Base-by-base conservation (phyloP, 352 stramenopile genomes). In the Pythium brachiatum region DNA sequence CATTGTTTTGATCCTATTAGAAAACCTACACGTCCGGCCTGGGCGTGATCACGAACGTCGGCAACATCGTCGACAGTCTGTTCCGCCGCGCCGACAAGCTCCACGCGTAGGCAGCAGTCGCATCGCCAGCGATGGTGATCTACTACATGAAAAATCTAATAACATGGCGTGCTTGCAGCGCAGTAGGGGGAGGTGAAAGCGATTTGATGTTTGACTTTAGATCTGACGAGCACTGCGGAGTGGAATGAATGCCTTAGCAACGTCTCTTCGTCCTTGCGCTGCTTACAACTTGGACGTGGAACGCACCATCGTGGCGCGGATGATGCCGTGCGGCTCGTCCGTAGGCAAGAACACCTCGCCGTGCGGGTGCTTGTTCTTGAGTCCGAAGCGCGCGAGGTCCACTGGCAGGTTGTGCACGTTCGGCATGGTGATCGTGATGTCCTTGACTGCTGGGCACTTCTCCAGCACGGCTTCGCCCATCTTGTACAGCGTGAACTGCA, bases 31-130 rank as follows among this genome's bases (percentile, higher is more conserved):
- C 96, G 46, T 89, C 94, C 60, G 94, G 96, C 34, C 76, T 98
- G 18, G 89, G 97, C 63, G 94, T 99, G 34, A 97, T 99, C 68
- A 84, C 96, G 54, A 98, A 99, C 67, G 96, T 99, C 64, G 96
- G 97, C 58, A 81, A 92, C 65, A 97, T 99, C 27, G 96, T 99
- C 53, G 94, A 98, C 72, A 98, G 89, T 54, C 76, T 99, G 21
- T 99, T 98, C 78, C 76, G 79, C 60, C 84, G 80, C 39, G 81
- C 81, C 25, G 86, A 95, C 20, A 93, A 95, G 73, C 79, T 95
- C 54, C 85, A 92, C 21, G 80, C 73, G 64, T 95, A 84, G 32
- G 36, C 27, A 23, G 31, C 1, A 50, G 3, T 1, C 36, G 38
- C 32, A 57, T 23, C 32, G 47, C n/a, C 25, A 34, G 27, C 21